Conservation (phyloP, 345 rosid genomes). For the Firmiana major region DNA sequence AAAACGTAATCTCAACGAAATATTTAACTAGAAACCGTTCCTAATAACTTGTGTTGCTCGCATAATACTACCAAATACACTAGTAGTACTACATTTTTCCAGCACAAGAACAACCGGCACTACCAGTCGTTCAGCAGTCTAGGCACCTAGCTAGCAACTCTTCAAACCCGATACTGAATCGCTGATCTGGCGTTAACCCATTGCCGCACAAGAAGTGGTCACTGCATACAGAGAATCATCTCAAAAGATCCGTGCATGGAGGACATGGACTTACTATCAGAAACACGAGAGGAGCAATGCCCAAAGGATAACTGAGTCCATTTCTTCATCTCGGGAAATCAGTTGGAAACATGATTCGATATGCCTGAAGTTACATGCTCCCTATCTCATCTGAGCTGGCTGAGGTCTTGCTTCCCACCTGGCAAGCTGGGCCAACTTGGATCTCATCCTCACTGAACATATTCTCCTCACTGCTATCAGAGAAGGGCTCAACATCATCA, state of each 20-base stretch:
- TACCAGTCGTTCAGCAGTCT: neutral
- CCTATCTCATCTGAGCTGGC: slow-evolving; percentile 61
- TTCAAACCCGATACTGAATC: neutral
- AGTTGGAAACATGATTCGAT: neutral
- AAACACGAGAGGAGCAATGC: neutral
- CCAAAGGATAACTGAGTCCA: neutral
- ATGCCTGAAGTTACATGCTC: slow-evolving; percentile 18
- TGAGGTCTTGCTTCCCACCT: slow-evolving; percentile 44
- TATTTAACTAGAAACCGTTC: neutral
- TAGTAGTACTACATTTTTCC: neutral
- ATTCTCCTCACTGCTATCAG: slow-evolving; percentile 69
- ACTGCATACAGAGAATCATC: neutral
- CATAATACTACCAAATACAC: neutral
- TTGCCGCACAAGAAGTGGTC: neutral
- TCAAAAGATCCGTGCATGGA: neutral
- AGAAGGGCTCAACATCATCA: slow-evolving; percentile 50
- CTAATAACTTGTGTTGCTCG: neutral
- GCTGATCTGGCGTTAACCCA: neutral
- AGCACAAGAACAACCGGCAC: neutral
- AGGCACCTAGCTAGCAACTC: no score
- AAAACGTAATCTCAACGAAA: neutral
- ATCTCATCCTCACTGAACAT: slow-evolving; percentile 71
- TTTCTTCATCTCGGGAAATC: neutral
- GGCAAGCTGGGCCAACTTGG: slow-evolving; percentile 34
- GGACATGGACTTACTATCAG: neutral